Conservation (phyloP, 75 land plant genomes). For the Pinus taeda region DNA sequence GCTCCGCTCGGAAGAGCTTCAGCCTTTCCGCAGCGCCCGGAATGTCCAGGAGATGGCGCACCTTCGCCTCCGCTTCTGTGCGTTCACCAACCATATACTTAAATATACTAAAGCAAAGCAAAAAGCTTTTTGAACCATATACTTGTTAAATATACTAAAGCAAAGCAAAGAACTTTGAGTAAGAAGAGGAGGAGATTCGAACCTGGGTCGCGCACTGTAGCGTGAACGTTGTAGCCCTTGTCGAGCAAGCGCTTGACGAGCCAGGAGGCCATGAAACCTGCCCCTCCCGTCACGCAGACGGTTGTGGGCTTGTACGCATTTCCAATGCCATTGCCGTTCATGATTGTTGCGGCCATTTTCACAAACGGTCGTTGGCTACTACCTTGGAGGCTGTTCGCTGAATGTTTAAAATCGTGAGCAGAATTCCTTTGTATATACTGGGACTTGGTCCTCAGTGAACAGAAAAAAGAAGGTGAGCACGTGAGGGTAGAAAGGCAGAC, state of each 20-base stretch:
- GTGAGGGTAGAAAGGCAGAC: no score
- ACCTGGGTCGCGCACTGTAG: conserved; percentile 41
- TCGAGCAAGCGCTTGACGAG: conserved; percentile 32
- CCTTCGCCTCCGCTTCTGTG: conserved; percentile 4
- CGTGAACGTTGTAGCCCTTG: conserved; percentile 42
- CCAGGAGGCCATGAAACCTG: conserved; percentile 57
- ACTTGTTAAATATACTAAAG: not conserved
- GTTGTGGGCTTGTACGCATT: conserved; percentile 17
- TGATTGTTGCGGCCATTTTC: conserved; percentile 44
- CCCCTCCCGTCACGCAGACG: conserved; percentile 48
- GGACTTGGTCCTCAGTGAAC: no score
- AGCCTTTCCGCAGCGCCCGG: conserved; percentile 30
- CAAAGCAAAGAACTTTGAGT: not conserved
- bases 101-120: not conserved
- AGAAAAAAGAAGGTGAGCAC: no score
- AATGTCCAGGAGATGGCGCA: conserved; percentile 10
- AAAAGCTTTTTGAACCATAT: not conserved
- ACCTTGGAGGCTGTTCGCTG: conserved; percentile 14
- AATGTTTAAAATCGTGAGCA: not conserved
- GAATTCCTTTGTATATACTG: no score
- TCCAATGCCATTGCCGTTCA: conserved; percentile 38
- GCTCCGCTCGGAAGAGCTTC: conserved; percentile 47
- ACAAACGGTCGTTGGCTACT: conserved; percentile 35
- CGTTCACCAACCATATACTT: not conserved
- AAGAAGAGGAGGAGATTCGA: not conserved